Base-by-base conservation (phyloP, 2,329 filamentous ascomycete genomes). In the Graphiopsis chlorocephala region DNA sequence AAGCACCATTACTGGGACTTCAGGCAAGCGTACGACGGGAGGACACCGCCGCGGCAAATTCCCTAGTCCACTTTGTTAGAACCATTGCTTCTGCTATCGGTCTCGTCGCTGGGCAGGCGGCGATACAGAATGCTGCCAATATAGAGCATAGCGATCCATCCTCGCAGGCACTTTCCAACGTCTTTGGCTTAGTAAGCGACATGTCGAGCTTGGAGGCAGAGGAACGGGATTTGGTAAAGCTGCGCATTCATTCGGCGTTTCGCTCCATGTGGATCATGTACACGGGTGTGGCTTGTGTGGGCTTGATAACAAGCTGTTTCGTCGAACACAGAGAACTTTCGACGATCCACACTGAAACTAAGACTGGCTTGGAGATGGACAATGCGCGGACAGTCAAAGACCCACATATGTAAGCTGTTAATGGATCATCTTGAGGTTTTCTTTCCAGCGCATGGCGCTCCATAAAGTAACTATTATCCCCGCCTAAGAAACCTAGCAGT, bases 51-150 rank as follows among this genome's bases (percentile, higher is more conserved):
- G 84, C 87, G 0, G 88, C 86, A 0, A 91, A 88, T 0, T 84
- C 87, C 0, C 88, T 86, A 1, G 88, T 90, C 68, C 81, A 84
- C 8, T 90, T 91, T 72, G 81, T 88, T 6, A 85, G 90, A 20
- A 89, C 90, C 69, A 78, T 93, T 3, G 88, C 87, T 11, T 90
- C 87, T 0, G 84, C 87, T 1, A 84, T 88, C n/a, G 87, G 86
- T 0, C 84, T 92, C 60, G 89, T 92, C 1, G 81, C 93, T 35
- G 91, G 91, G 20, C 87, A 89, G n/a, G 89, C 92, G 52, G 84
- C 93, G 33, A 93, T 93, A 78, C 88, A 92, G 77, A 93, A 93
- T 73, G 10, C 14, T 35, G 14, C 14, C 31, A 7, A 14, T 35
- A 35, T 14, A 35, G 14, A 14, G 14, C 31, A 7, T 35, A 35